Evolutionary conservation across 768 basidiomycete species (phyloP), one percentile per base, ranked within the genome.

Genomic region (Tulasnella sp.): DNA sequence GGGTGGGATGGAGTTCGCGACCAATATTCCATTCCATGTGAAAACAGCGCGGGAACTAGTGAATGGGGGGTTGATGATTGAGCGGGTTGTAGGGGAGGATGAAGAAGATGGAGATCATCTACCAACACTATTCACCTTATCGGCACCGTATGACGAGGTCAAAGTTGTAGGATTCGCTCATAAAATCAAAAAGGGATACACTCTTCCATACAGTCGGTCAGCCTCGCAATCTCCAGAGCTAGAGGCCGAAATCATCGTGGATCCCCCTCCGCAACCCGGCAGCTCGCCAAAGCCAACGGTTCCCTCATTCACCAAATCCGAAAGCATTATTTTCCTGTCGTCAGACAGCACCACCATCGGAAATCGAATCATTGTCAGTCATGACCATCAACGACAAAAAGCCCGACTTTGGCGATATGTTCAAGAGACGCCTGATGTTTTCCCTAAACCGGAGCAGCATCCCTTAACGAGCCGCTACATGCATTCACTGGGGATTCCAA

Each of bases 51-150:
- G 84, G 85, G 77, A 86, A 3, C 66, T 86, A 19, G 71, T 70
- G 52, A 87, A 87, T 1, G 79, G 83, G 56, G 87, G 87, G 1
- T 73, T 89, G 20, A 70, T 89, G 67, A 75, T 90, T 37, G 83
- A 89, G 58, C 71, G 87, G 24, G 74, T 76, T 4, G 68, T 86
- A 42, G 83, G 84, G 57, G 67, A 69, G 5, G 86, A 90, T 61
- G 60, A 80, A 4, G 69, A 73, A 15, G 84, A 87, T 13, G 46
- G 58, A 48, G 79, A 73, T 15, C 70, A 77, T 0, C 69, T 88
- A n/a, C 84, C 87, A 0, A 86, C 84, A 12, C 74, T 89, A 22
- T 89, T 88, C 63, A 77, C 81, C 15, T 68, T 90, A 55, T 81
- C 79, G 7, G 82, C 76, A 58, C 79, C 85, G 0, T 82, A 86